Evolutionary conservation across 2,329 filamentous ascomycete genomes (phyloP), one percentile per base, ranked within the genome.

Genomic region (Ceratocystis diversiconidia): DNA sequence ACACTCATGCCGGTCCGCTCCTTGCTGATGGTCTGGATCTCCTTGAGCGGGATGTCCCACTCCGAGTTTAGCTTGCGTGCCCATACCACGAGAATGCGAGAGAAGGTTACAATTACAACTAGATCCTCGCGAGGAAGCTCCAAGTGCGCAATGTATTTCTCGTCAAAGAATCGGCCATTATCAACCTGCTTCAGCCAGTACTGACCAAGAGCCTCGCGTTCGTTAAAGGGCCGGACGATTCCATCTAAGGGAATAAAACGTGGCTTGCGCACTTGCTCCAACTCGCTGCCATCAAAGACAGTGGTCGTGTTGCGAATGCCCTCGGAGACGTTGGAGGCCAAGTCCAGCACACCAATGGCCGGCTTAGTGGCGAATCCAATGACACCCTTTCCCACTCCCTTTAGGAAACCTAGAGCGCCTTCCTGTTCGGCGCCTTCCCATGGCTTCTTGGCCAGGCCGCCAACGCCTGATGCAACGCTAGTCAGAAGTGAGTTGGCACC

Each of bases 151-250:
- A 99, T 94, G 77, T 99, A 99, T 73, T 90, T 84, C 75, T 99
- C 94, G 76, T 95, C 88, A 82, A 99, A 99, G 79, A 92, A 97
- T 74, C 92, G 94, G 68, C 94, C 94, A 69, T 96, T 94, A 76
- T 99, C 94, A 10, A 95, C 85, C 67, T 96, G 95, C 80, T 99
- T 99, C 69, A 99, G 85, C 95, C 94, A 99, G 79, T 90, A 96
- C 74, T 99, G 94, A 0, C 94, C 94, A 2, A 99, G 85, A 0
- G 94, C 92, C 79, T 99, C 94, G 60, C 94, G 89, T 73, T 95
- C 89, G 65, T 87, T 92, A 79, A 96, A 99, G 0, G 94, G 92
- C 2, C 92, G 87, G 43, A 99, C 92, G 68, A 99, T 89, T 50
- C 94, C 94, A 73, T 99, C 92, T 52, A 86, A 84, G 17, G 90